Conservation (phyloP, 768 basidiomycete genomes). For the Suillus discolor region DNA sequence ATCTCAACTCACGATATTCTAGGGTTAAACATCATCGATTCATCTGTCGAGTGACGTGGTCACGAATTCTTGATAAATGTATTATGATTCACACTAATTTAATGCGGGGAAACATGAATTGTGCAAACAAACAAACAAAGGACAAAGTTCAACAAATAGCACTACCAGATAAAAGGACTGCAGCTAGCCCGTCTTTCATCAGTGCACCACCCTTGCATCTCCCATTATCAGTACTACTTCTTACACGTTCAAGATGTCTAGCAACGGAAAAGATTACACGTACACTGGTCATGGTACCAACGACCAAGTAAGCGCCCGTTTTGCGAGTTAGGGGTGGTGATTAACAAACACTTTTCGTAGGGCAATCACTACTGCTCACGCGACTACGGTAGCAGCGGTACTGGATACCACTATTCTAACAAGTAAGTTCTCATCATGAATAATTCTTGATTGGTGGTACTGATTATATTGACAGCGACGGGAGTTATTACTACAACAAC, state of each 20-base stretch:
- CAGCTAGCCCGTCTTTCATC: background rate
- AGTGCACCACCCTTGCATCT: background rate
- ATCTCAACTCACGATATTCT: background rate
- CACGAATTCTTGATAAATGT: background rate
- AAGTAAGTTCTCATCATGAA: slow-evolving; percentile 33
- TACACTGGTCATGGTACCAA: slow-evolving; percentile 56
- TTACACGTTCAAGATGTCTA: background rate
- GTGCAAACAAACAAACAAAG: background rate
- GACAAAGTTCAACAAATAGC: background rate
- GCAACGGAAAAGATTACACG: slow-evolving; percentile 33
- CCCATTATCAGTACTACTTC: background rate
- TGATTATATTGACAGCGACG: slow-evolving; percentile 37
- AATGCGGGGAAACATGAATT: background rate
- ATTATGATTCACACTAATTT: no score
- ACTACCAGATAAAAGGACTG: background rate
- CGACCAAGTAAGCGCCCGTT: slow-evolving; percentile 39
- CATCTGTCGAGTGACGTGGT: background rate
- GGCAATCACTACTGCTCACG: slow-evolving; percentile 66
- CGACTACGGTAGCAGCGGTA: slow-evolving; percentile 42
- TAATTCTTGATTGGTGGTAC: background rate
- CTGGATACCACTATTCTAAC: slow-evolving; percentile 67
- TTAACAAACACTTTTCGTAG: slow-evolving; percentile 28
- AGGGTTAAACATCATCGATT: background rate
- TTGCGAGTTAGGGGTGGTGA: background rate
- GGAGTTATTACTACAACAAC: slow-evolving; percentile 67